Evolutionary conservation across 176 grass and related monocot species (phyloP), one percentile per base, ranked within the genome.

Genomic region (Metroxylon sagu): DNA sequence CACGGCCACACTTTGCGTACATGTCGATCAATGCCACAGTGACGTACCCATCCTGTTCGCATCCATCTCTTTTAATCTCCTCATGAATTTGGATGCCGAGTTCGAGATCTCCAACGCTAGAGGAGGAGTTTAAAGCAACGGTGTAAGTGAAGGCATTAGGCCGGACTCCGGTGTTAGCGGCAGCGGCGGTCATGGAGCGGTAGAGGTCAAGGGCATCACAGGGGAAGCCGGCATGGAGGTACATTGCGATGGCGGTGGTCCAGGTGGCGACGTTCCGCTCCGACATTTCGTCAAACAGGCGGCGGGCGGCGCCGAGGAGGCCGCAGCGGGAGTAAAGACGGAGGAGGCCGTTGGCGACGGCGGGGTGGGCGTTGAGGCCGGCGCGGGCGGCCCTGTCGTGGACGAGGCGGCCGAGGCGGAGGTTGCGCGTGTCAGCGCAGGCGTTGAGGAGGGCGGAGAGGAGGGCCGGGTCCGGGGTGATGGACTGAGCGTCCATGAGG

Each of bases 131-230:
- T 6, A 72, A 59, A 15, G 57, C 49, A 27, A 53, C 7, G 26
- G 70, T 31, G 70, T 54, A 72, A 18, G 70, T 72, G 48, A 72
- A 72, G 25, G 50, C 70, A 48, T 72, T 72, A 16, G 70, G 70
- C 25, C 49, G 57, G 21, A 72, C 58, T 12, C 25, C 57, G n/a
- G 16, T 49, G 50, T 53, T 18, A 25, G 26, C 18, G 2, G 26
- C 16, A 18, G 30, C 49, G 25, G 26, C 14, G 2, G 26, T 23
- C 70, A 72, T 72, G 14, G 59, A 31, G 17, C 48, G 5, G 49
- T 62, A 72, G 5, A 72, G 25, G 17, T 54, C 49, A 14, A 72
- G 49, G 17, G 59, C 70, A 5, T 72, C 70, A 6, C 29, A 49
- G 18, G 58, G 70, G 59, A 72, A 72, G 58, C 70, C 70, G 4